Base-by-base conservation (phyloP, 2,329 filamentous ascomycete species). In the Daldinia sp. region DNA sequence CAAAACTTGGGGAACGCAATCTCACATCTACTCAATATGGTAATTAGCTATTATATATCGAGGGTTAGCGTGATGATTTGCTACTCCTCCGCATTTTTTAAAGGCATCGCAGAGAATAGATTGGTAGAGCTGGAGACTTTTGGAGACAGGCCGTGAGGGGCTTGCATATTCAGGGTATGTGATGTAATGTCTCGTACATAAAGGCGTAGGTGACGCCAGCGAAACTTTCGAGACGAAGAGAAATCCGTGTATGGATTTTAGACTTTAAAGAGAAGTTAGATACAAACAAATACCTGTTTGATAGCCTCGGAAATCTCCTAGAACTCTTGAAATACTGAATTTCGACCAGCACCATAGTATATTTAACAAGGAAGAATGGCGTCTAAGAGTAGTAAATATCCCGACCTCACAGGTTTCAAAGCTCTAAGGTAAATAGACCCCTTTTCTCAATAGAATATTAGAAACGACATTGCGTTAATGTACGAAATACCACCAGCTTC, bases 401-500 rank as follows among this genome's bases (percentile, higher is more conserved):
- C 75, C 12, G 74, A 75, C 51, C 60, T 77, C 7, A 76, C 75
- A 50, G 56, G 53, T 51, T 76, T 76, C 68, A 77, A 77, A 64
- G 75, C 74, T 65, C 63, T 77, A 9, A 77, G 75, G 75, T 76
- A 12, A 64, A 44, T 2, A 23, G 33, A 48, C 48, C 46, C 28
- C 18, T 30, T n/a, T 18, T 23, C 37, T 15, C 9, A 2, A 30
- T 12, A 6, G 15, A n/a, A 12, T 2, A 18, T 13, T 30, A n/a
- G 1, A 33, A 7, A n/a, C 4, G 30, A 6, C n/a, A n/a, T n/a
- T 20, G 5, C 6, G 60, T 39, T 37, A 13, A 46, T 50, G 12
- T 51, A 28, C 61, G 9, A 4, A 13, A 9, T 46, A 10, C 61
- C 51, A 41, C 30, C 56, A 89, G 88, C 74, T 93, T 94, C 80